These are phyloP conservation scores for Fusarium xyrophilum DNA, from an alignment of 2,329 filamentous ascomycete species.

Conservation along the genomic window DNA sequence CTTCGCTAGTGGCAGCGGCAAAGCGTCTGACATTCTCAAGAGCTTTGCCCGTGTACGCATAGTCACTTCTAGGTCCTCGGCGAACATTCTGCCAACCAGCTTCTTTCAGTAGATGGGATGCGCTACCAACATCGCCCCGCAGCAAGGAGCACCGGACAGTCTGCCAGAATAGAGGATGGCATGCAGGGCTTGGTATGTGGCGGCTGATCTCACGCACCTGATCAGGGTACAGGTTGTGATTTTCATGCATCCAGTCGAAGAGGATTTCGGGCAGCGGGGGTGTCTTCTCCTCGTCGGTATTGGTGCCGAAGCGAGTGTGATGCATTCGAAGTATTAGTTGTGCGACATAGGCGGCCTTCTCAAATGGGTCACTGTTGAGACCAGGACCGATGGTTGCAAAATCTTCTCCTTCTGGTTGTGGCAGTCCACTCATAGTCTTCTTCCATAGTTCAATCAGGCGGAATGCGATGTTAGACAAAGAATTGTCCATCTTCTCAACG, in stretches of 20 bases:
- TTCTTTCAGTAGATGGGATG: slow-evolving; percentile 71
- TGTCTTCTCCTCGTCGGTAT: slow-evolving; percentile 49
- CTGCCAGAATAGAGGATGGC: slow-evolving; percentile 84
- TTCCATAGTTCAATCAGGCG: slow-evolving; percentile 64
- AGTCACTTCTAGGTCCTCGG: slow-evolving; percentile 68
- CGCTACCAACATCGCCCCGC: slow-evolving; percentile 74
- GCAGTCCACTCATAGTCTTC: slow-evolving; percentile 57
- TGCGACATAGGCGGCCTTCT: slow-evolving; percentile 81
- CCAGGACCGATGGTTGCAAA: slow-evolving; percentile 70
- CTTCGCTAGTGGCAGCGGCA: slow-evolving; percentile 69
- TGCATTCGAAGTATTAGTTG: slow-evolving; percentile 80
- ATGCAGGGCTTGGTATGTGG: slow-evolving; percentile 74
- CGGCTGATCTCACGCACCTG: slow-evolving; percentile 71
- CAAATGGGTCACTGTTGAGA: slow-evolving; percentile 65
- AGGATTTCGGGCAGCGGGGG: slow-evolving; percentile 76
- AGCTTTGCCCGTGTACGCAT: slow-evolving; percentile 76
- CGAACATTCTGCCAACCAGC: slow-evolving; percentile 82
- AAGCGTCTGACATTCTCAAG: slow-evolving; percentile 80
- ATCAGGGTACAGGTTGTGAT: slow-evolving; percentile 74
- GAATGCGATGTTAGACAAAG: slow-evolving; percentile 60
- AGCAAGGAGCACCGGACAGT: slow-evolving; percentile 76
- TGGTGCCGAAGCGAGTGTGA: slow-evolving; percentile 62
- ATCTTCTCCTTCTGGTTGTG: slow-evolving; percentile 60
- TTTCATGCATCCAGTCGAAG: slow-evolving; percentile 80
- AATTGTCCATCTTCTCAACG: slow-evolving; percentile 61